Evolutionary conservation across 2,329 filamentous ascomycete species (phyloP).

Genomic region (Bisporella sp.): DNA sequence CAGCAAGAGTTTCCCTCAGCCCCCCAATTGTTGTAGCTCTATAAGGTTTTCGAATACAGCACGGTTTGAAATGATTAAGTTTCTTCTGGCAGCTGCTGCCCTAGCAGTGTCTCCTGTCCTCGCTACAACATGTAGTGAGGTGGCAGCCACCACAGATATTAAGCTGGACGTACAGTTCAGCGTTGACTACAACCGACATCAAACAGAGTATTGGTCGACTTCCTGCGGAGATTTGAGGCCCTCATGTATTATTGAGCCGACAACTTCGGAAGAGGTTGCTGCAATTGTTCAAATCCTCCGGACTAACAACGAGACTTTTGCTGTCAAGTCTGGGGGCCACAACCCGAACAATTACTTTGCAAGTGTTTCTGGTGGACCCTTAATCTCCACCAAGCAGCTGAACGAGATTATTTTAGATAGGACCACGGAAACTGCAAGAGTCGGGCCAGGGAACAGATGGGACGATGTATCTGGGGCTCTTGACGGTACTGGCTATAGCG

Average conservation of each 20-base stretch:
- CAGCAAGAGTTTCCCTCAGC: too few species aligned
- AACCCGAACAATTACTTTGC: constrained; percentile 29
- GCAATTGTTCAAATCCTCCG: constrained; percentile 24
- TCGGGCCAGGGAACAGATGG: constrained; percentile 22
- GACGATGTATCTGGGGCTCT: constrained; percentile 4
- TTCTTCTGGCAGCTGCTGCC: too few species aligned
- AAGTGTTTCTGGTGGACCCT: constrained; percentile 26
- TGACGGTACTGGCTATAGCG: constrained; percentile 9
- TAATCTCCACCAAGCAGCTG: constrained; percentile 27
- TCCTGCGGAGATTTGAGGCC: constrained; percentile 26
- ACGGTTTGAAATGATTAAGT: too few species aligned
- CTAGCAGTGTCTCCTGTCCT: too few species aligned
- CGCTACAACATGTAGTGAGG: too few species aligned
- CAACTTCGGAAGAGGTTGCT: constrained; percentile 27
- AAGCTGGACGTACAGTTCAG: background rate
- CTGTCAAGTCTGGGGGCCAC: constrained; percentile 35
- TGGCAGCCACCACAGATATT: too few species aligned
- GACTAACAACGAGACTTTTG: constrained; percentile 25
- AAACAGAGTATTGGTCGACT: constrained; percentile 29
- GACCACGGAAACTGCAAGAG: background rate
- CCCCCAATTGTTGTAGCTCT: too few species aligned
- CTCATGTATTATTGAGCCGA: constrained; percentile 31
- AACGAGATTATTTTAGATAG: constrained; percentile 22
- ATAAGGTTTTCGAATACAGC: too few species aligned
- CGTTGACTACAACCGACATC: constrained; percentile 10